Evolutionary conservation across 2,329 filamentous ascomycete species (phyloP).

Genomic region (Mycosphaerella arachidis): DNA sequence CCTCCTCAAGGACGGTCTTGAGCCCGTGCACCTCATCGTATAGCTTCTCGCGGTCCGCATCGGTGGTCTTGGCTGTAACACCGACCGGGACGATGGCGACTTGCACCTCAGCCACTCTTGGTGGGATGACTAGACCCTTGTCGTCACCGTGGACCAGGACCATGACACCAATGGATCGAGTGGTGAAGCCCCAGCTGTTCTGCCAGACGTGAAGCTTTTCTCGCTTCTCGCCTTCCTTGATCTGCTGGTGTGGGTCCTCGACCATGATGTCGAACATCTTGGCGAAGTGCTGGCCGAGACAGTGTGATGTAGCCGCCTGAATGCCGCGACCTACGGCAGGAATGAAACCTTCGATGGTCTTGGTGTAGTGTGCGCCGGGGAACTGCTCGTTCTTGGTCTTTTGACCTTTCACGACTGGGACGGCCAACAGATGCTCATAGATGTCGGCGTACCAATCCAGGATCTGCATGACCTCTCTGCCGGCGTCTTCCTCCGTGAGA

Average conservation of each 20-base stretch:
- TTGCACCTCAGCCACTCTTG: slow-evolving; percentile 81
- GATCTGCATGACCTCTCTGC: slow-evolving; percentile 84
- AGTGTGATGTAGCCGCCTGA: slow-evolving; percentile 92
- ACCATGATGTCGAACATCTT: slow-evolving; percentile 99
- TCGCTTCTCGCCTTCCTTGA: slow-evolving; percentile 65
- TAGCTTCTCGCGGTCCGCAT: slow-evolving; percentile 73
- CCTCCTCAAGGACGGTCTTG: slow-evolving; percentile 62
- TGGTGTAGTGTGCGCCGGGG: slow-evolving; percentile 92
- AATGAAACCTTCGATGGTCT: slow-evolving; percentile 95
- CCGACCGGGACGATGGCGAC: slow-evolving; percentile 87
- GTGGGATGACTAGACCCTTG: slow-evolving; percentile 89
- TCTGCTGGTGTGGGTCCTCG: slow-evolving; percentile 70
- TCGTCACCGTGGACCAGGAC: slow-evolving; percentile 97
- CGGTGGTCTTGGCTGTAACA: slow-evolving; percentile 78
- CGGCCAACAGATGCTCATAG: slow-evolving; percentile 89
- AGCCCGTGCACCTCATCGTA: slow-evolving; percentile 72
- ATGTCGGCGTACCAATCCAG: slow-evolving; percentile 87
- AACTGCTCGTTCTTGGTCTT: slow-evolving; percentile 99
- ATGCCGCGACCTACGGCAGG: slow-evolving; percentile 93
- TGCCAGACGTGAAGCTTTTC: slow-evolving; percentile 88
- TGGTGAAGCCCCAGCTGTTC: slow-evolving; percentile 98
- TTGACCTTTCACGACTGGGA: slow-evolving; percentile 85
- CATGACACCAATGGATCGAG: slow-evolving; percentile 96
- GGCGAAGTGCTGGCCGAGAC: slow-evolving; percentile 93
- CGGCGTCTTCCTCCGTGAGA: slow-evolving; percentile 74